phyloP scores from a whole-genome alignment of 1,284 basidiomycete species.

The Vanrija humicola region DNA sequence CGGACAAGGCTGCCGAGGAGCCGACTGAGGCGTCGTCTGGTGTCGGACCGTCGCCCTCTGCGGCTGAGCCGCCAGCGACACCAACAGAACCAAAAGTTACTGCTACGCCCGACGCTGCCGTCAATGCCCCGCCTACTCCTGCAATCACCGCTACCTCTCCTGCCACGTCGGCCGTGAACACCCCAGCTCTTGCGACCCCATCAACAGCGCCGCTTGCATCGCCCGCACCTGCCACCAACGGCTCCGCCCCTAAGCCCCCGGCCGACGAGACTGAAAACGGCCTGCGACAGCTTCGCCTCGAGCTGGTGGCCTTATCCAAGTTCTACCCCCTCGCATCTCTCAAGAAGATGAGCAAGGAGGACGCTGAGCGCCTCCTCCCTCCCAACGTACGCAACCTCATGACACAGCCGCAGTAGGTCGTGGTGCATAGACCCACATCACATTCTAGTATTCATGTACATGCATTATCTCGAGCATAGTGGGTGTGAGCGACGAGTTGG shows the following conservation, averaged over 20 bases:
- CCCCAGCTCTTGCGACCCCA: background rate
- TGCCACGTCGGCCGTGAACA: background rate
- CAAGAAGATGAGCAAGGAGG: conserved; percentile 35
- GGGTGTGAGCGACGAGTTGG: too few species aligned
- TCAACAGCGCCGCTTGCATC: conserved; percentile 3
- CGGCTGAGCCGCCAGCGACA: too few species aligned
- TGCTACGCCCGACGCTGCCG: background rate
- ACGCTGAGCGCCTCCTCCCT: conserved; percentile 37
- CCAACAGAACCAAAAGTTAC: too few species aligned
- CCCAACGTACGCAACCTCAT: conserved; percentile 37
- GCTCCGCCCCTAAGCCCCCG: background rate
- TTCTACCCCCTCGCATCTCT: conserved; percentile 44
- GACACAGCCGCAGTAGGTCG: conserved; percentile 12
- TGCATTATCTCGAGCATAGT: too few species aligned
- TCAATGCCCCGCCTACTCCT: background rate
- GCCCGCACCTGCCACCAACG: background rate
- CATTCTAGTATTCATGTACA: too few species aligned
- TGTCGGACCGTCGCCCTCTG: too few species aligned
- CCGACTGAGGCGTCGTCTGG: too few species aligned
- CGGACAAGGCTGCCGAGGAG: background rate
- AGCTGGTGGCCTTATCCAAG: conserved; percentile 41
- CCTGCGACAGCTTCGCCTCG: conserved; percentile 33
- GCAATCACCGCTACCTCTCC: background rate
- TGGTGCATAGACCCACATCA: too few species aligned
- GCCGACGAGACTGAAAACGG: conserved; percentile 11